Conservation (phyloP, 345 rosid species). For the Heritiera fomes region DNA sequence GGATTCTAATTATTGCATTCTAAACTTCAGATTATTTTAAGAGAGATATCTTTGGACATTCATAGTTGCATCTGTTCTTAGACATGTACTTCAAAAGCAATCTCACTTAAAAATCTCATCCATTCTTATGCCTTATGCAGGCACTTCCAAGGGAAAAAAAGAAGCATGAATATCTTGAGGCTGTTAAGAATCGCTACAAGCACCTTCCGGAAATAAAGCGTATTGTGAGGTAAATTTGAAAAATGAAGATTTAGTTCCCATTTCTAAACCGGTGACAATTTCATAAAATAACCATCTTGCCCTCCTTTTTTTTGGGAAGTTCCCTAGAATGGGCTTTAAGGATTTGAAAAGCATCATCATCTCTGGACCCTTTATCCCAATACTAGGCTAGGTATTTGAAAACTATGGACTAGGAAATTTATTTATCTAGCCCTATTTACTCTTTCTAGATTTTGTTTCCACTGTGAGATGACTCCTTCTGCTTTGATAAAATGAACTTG, state of each 20-base stretch:
- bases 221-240: constrained; percentile 63
- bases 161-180: constrained; percentile 80
- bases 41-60: not conserved
- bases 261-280: not conserved
- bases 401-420: not conserved
- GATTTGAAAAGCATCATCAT: not conserved
- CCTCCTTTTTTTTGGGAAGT: not conserved
- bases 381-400: not conserved
- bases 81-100: not conserved
- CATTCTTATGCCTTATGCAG: constrained; percentile 36
- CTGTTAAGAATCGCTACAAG: constrained; percentile 83
- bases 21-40: not conserved
- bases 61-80: not conserved
- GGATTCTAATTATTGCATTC: not conserved
- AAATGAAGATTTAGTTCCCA: not conserved
- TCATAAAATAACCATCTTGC: not conserved
- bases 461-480: not conserved
- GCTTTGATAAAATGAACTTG: not conserved
- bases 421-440: not conserved
- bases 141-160: constrained; percentile 83
- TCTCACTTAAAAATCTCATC: constrained; percentile 2
- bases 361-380: too few relatives aligned
- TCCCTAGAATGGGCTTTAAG: not conserved
- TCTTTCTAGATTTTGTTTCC: not conserved
- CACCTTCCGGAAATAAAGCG: constrained; percentile 91